Evolutionary conservation across 352 stramenopile genomes (phyloP).

Genomic region (Pythium aphanidermatum): DNA sequence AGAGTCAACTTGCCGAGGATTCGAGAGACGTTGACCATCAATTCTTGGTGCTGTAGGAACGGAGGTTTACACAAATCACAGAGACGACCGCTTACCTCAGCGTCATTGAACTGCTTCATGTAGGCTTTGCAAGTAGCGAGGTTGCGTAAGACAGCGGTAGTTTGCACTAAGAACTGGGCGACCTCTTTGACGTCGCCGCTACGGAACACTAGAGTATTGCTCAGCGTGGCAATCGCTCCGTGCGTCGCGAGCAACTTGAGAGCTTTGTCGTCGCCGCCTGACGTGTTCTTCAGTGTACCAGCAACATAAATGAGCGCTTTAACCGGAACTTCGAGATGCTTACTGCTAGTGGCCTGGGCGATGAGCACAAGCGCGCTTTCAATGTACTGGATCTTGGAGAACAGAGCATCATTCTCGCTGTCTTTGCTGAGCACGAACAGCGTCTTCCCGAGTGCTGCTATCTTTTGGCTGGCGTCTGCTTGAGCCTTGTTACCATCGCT

Average conservation of each 20-base stretch:
- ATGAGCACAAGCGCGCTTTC: constrained; percentile 49
- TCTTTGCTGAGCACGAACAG: constrained; percentile 78
- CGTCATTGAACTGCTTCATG: constrained; percentile 69
- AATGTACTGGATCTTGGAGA: constrained; percentile 61
- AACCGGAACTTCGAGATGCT: constrained; percentile 18
- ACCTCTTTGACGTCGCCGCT: constrained; percentile 43
- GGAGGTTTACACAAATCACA: constrained; percentile 34
- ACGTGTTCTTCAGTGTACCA: constrained; percentile 73
- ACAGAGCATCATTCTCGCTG: constrained; percentile 45
- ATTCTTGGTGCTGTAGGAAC: constrained; percentile 51
- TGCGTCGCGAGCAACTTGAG: constrained; percentile 55
- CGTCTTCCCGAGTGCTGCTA: constrained; percentile 41
- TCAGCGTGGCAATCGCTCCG: constrained; percentile 49
- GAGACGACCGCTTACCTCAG: constrained; percentile 35
- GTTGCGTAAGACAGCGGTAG: constrained; percentile 59
- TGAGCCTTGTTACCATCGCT: neutral
- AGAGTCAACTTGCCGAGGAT: constrained; percentile 81
- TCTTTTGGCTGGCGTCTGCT: constrained; percentile 4
- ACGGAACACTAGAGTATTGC: constrained; percentile 43
- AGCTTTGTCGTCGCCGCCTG: constrained; percentile 50
- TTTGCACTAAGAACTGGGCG: constrained; percentile 66
- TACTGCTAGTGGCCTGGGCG: constrained; percentile 12
- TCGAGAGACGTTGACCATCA: constrained; percentile 74
- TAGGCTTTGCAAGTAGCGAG: constrained; percentile 49
- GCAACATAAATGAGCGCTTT: constrained; percentile 61